These are phyloP conservation scores for Cercophora sp. DNA, from an alignment of 495 filamentous ascomycete species.

Conservation along the genomic window DNA sequence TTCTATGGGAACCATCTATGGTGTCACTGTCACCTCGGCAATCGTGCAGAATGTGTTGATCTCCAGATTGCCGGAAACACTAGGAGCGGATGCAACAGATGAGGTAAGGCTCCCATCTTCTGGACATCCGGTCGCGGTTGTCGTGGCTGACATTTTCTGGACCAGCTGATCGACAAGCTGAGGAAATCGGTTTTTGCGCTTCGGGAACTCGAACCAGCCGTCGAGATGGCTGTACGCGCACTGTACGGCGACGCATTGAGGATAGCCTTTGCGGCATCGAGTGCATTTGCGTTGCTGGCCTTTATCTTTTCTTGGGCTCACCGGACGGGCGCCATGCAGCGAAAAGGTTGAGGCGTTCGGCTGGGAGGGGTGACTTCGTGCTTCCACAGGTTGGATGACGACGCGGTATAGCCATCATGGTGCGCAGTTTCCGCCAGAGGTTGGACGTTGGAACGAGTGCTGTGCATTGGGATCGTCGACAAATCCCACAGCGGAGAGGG, in stretches of 20 bases:
- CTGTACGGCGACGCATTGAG: slow-evolving; percentile 50
- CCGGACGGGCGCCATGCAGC: slow-evolving; percentile 21
- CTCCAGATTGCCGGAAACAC: slow-evolving; percentile 46
- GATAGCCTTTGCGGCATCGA: slow-evolving; percentile 47
- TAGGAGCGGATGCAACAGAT: slow-evolving; percentile 39
- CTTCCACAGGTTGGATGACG: not conserved
- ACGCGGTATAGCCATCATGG: not conserved
- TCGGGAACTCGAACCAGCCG: slow-evolving; percentile 40
- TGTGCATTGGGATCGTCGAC: too few relatives aligned
- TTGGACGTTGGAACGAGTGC: too few relatives aligned
- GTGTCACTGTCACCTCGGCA: slow-evolving; percentile 57
- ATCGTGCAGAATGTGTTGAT: slow-evolving; percentile 61
- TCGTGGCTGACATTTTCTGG: too few relatives aligned
- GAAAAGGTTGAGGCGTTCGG: slow-evolving; percentile 12
- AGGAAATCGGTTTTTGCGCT: slow-evolving; percentile 53
- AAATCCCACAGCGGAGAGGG: too few relatives aligned
- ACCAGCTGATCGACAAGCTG: slow-evolving; percentile 48
- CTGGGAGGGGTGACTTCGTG: not conserved
- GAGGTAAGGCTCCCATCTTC: too few relatives aligned
- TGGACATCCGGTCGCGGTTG: too few relatives aligned
- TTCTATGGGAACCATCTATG: slow-evolving; percentile 61
- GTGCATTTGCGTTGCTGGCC: slow-evolving; percentile 34
- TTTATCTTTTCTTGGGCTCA: slow-evolving; percentile 30
- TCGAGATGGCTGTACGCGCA: slow-evolving; percentile 44
- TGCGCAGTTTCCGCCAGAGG: too few relatives aligned